Evolutionary conservation across 1,139 yeast species (phyloP), one percentile per base, ranked within the genome.

Genomic region (Torulaspora globosa): DNA sequence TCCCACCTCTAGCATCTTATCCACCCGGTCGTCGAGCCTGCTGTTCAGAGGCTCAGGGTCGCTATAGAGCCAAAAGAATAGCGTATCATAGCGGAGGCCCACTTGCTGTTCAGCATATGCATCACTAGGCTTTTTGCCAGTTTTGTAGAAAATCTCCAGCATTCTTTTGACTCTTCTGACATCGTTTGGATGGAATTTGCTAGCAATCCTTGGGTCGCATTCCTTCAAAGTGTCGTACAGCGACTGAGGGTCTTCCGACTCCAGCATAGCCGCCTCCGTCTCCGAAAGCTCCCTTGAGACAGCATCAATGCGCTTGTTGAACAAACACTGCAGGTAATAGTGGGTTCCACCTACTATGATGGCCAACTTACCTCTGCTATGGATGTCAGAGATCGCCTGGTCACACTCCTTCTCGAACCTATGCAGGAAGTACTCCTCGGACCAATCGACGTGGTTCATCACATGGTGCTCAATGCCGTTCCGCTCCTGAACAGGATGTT

Each of bases 331-430:
- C 33, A 89, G 70, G 63, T 92, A 92, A 63, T 92, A 92, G 62
- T 90, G 97, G 0, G 98, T 92, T 0, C 99, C 99, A 2, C 99
- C 99, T 2, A 92, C 90, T 0, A 94, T 67, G 5, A 92, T 84
- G 0, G 99, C 97, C 1, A 84, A 59, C 57, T 88, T 89, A 0
- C 87, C 87, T 31, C 84, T 63, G 0, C 63, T 50, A 47, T 83
- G 84, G n/a, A 90, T 82, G 36, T 81, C 84, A 0, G 76, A 75
- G 12, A 88, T 69, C 8, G 65, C 60, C 0, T 46, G 52, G 19
- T 65, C 50, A 15, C 96, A 96, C 55, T 89, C 97, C 32, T 71
- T 62, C 41, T 84, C 80, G 63, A 88, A 92, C 49, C 85, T 69
- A 58, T 86, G 95, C n/a, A 90, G 83, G 52, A 78, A 81, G 60